Conservation (phyloP, 768 basidiomycete species). For the Chalciporus chontae region DNA sequence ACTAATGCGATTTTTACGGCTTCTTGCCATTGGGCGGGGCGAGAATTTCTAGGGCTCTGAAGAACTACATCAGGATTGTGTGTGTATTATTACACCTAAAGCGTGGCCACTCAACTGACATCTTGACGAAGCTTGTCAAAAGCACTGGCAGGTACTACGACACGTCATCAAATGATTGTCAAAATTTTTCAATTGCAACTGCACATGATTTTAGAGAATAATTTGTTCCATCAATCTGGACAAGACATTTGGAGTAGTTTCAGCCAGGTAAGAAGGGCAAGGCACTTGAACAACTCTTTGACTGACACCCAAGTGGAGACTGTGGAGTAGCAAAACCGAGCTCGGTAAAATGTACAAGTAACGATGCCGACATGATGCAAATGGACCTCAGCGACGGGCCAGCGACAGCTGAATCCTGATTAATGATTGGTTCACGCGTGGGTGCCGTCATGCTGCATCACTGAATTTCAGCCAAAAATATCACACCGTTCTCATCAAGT, state of each 20-base stretch:
- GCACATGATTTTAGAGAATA: neutral
- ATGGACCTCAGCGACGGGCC: neutral
- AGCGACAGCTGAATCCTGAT: neutral
- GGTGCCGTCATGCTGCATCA: neutral
- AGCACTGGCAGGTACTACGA: neutral
- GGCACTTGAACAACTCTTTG: neutral
- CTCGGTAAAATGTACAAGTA: neutral
- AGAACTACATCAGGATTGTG: too few relatives aligned
- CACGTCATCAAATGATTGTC: neutral
- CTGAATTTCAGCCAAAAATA: constrained; percentile 3
- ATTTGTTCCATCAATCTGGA: neutral
- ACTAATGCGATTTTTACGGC: too few relatives aligned
- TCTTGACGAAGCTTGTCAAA: neutral
- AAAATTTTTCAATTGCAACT: neutral
- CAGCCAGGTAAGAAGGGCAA: neutral
- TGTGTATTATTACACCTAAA: too few relatives aligned
- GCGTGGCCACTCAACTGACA: too few relatives aligned
- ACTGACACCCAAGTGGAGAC: neutral
- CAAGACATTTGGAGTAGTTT: neutral
- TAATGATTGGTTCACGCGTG: constrained; percentile 1
- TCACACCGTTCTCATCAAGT: neutral
- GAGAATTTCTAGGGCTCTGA: too few relatives aligned
- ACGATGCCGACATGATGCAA: neutral
- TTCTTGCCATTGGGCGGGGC: too few relatives aligned
- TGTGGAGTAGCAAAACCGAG: neutral